A percentile compares a stretch with the other conserved stretches of the same genome.
These are phyloP conservation scores for Vitellaria paradoxa DNA, from an alignment of 179 eudicot genomes.

Conservation along the genomic window DNA sequence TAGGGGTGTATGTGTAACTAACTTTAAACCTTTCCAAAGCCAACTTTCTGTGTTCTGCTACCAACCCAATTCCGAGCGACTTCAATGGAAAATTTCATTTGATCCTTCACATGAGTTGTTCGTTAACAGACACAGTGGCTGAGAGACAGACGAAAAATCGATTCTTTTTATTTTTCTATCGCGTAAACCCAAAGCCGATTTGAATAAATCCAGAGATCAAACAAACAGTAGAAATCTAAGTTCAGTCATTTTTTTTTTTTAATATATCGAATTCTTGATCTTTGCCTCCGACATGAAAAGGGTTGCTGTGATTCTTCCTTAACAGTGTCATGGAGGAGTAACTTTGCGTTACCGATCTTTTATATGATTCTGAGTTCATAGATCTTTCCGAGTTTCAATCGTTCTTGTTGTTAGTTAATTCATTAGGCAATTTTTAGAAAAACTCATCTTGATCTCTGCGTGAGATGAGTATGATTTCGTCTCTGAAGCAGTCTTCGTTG, in stretches of 20 bases:
- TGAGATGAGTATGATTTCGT: constrained; percentile 19
- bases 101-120: too few species aligned
- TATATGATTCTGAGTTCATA: background rate
- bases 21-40: too few species aligned
- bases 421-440: background rate
- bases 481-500: constrained; percentile 13
- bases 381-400: background rate
- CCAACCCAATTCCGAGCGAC: too few species aligned
- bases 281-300: too few species aligned
- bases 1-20: too few species aligned
- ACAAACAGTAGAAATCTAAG: too few species aligned
- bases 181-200: background rate
- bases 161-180: background rate
- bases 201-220: background rate
- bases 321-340: too few species aligned
- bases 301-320: background rate
- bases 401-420: background rate
- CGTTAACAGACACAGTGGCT: too few species aligned
- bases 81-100: too few species aligned
- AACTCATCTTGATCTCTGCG: background rate
- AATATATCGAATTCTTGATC: background rate
- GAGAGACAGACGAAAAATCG: too few species aligned
- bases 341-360: background rate
- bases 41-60: too few species aligned
- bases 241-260: background rate